A percentile compares a stretch with the other conserved stretches of the same genome.
phyloP scores from a whole-genome alignment of 2,329 filamentous ascomycete genomes.

The Chaetomium olivaceum region DNA sequence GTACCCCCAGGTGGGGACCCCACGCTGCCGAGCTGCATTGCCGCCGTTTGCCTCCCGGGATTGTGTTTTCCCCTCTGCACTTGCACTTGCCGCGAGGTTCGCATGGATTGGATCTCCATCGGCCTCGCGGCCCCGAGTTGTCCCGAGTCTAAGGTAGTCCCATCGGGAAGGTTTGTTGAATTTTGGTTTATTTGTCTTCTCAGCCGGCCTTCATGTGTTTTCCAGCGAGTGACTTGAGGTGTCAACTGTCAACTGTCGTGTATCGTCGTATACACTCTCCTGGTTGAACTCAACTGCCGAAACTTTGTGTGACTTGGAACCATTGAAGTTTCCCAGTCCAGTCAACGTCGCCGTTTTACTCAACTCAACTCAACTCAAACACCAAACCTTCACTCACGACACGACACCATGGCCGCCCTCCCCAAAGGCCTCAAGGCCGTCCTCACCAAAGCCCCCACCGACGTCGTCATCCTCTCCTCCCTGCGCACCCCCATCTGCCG shows the following conservation, averaged over 20 bases:
- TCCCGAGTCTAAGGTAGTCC: constrained; percentile 20
- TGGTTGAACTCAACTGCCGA: constrained; percentile 15
- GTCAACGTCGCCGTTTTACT: not conserved
- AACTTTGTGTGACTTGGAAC: not conserved
- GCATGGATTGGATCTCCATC: constrained; percentile 18
- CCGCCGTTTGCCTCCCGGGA: constrained; percentile 26
- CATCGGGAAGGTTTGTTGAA: constrained; percentile 5
- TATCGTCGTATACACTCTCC: no score
- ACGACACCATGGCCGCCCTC: constrained; percentile 36
- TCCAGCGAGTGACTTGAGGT: not conserved
- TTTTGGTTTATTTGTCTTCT: constrained; percentile 7
- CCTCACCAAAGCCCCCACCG: constrained; percentile 74
- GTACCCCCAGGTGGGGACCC: constrained; percentile 17
- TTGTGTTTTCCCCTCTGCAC: constrained; percentile 29
- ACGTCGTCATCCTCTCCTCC: constrained; percentile 87
- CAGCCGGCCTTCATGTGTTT: constrained; percentile 4
- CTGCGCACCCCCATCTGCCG: constrained; percentile 84
- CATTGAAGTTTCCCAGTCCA: not conserved
- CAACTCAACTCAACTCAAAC: no score
- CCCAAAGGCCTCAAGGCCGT: constrained; percentile 72
- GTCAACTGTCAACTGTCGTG: not conserved
- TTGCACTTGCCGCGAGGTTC: constrained; percentile 20
- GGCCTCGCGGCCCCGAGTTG: constrained; percentile 25
- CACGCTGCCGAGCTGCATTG: constrained; percentile 27
- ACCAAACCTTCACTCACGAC: not conserved